These are phyloP conservation scores for Pichia sp. DNA, from an alignment of 1,139 yeast genomes.

Conservation along the genomic window DNA sequence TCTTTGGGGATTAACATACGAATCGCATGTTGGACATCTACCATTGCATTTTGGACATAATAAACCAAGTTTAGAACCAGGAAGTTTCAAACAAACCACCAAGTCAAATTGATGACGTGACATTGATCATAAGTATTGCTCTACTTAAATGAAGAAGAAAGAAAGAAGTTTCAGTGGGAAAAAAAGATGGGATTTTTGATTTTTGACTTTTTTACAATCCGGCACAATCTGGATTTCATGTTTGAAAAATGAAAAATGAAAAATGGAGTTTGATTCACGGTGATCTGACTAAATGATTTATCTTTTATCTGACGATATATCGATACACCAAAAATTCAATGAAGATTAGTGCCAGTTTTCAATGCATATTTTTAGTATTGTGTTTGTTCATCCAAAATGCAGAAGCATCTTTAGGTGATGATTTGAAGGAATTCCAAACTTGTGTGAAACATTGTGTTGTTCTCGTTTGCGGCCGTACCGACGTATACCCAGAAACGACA, in stretches of 20 bases:
- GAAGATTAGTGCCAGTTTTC: neutral
- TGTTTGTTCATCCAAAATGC: neutral
- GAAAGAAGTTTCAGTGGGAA: too few species aligned
- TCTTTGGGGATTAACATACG: conserved; percentile 71
- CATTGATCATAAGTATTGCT: conserved; percentile 37
- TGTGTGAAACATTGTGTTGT: conserved; percentile 60
- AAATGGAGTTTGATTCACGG: too few species aligned
- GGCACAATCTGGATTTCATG: neutral
- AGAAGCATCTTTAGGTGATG: conserved; percentile 70
- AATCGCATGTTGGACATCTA: conserved; percentile 85
- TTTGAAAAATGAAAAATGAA: neutral
- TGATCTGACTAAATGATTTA: too few species aligned
- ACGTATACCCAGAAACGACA: conserved; percentile 21
- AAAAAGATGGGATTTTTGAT: too few species aligned
- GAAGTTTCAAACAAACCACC: conserved; percentile 78
- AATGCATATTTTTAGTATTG: neutral
- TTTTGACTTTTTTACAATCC: neutral
- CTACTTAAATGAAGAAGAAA: neutral
- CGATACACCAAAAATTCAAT: neutral
- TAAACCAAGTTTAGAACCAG: conserved; percentile 66
- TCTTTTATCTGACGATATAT: neutral
- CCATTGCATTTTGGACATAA: conserved; percentile 89
- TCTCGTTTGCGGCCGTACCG: conserved; percentile 31
- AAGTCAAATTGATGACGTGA: conserved; percentile 88
- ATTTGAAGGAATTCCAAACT: conserved; percentile 57